phyloP scores from a whole-genome alignment of 176 grass and related monocot genomes.

The Eleusine indica region DNA sequence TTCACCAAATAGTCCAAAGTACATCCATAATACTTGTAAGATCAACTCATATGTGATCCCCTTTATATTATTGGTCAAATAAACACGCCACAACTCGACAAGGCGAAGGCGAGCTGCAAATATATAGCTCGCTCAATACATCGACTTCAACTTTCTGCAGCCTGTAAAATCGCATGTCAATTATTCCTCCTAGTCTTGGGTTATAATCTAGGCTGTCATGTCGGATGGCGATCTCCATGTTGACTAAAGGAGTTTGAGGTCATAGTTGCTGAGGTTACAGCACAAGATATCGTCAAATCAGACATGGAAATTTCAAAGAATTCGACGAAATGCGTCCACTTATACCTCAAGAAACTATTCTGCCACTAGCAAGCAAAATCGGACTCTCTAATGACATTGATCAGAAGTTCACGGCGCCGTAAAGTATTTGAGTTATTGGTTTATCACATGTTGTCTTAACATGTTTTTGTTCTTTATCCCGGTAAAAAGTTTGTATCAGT shows the following conservation, averaged over 20 bases:
- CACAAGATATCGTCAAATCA: conserved; percentile 2
- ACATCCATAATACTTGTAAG: neutral
- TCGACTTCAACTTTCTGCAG: neutral
- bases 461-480: conserved; percentile 6
- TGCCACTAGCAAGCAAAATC: neutral
- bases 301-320: neutral
- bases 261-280: neutral
- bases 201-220: conserved; percentile 17
- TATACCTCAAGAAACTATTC: neutral
- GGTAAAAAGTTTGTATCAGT: neutral
- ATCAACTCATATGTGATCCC: neutral
- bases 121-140: neutral
- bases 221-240: conserved; percentile 27
- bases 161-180: neutral
- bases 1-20: neutral
- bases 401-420: neutral
- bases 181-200: neutral
- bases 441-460: neutral
- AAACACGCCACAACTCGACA: conserved; percentile 6
- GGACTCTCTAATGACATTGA: neutral
- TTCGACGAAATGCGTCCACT: neutral
- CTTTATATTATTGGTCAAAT: conserved; percentile 8
- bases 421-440: neutral
- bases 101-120: neutral
- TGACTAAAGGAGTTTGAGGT: conserved; percentile 19